Conservation (phyloP, 768 basidiomycete species). For the Strobilomyces confusus region DNA sequence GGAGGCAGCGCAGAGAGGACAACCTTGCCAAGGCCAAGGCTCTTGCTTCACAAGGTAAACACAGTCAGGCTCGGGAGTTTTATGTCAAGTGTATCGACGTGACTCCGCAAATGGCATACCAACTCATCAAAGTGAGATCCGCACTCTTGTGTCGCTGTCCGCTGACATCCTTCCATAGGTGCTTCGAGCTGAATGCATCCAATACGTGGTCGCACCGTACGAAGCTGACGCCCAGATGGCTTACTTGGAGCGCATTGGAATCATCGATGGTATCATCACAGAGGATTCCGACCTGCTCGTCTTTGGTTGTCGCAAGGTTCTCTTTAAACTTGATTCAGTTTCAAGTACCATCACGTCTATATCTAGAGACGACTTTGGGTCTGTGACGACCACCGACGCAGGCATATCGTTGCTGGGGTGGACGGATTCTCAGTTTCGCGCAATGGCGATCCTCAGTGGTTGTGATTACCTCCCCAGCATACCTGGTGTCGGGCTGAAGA, state of each 20-base stretch:
- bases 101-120: constrained; percentile 95
- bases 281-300: constrained; percentile 98
- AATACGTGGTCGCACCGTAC: constrained; percentile 94
- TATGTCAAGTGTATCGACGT: constrained; percentile 93
- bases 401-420: constrained; percentile 80
- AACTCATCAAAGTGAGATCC: constrained; percentile 81
- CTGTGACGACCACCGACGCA: constrained; percentile 46
- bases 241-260: constrained; percentile 77
- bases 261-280: constrained; percentile 90
- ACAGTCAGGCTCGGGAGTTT: constrained; percentile 77
- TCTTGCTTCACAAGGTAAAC: constrained; percentile 73
- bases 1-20: constrained; percentile 73
- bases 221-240: constrained; percentile 98
- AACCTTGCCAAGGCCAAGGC: constrained; percentile 69
- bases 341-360: constrained; percentile 64
- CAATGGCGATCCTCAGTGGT: constrained; percentile 91
- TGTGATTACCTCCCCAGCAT: constrained; percentile 94
- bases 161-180: constrained; percentile 50
- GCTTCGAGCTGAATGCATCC: constrained; percentile 71
- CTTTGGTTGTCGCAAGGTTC: constrained; percentile 88
- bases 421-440: constrained; percentile 85
- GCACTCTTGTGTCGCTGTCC: background rate
- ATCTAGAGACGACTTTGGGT: constrained; percentile 63
- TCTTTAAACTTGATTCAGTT: constrained; percentile 86
- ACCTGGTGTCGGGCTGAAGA: constrained; percentile 90